Percentiles rank a stretch among this genome's conserved stretches.
Evolutionary conservation across 2,329 filamentous ascomycete genomes (phyloP).

Genomic region (Aureobasidium mangrovei): DNA sequence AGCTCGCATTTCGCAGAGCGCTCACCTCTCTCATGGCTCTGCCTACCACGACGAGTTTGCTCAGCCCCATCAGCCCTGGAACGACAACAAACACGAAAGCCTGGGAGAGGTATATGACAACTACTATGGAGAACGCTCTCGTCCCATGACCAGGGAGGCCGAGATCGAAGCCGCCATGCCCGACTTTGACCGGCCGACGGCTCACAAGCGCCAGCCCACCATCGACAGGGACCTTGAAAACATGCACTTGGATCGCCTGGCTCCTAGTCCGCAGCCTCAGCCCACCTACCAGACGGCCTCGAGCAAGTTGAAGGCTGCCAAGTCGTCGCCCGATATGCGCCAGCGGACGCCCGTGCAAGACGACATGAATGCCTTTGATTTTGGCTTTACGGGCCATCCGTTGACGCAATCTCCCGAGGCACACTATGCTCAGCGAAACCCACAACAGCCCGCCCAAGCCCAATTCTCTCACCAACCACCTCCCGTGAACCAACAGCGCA

Average conservation of each 20-base stretch:
- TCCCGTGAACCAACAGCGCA: neutral
- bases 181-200: slow-evolving; percentile 43
- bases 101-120: slow-evolving; percentile 45
- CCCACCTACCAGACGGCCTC: slow-evolving; percentile 56
- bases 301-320: slow-evolving; percentile 41
- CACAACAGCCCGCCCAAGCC: neutral
- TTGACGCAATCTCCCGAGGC: neutral
- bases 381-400: slow-evolving; percentile 35
- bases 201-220: slow-evolving; percentile 24
- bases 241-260: slow-evolving; percentile 21
- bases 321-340: slow-evolving; percentile 2
- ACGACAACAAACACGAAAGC: slow-evolving; percentile 29
- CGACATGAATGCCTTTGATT: slow-evolving; percentile 47
- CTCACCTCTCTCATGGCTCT: slow-evolving; percentile 6
- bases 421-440: neutral
- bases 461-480: neutral
- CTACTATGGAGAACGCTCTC: slow-evolving; percentile 32
- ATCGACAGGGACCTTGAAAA: slow-evolving; percentile 25
- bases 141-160: slow-evolving; percentile 29
- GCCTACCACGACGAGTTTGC: slow-evolving; percentile 7
- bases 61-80: slow-evolving; percentile 6
- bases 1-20: slow-evolving; percentile 8
- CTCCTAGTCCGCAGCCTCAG: slow-evolving; percentile 13
- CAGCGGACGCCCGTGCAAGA: slow-evolving; percentile 3
- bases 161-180: slow-evolving; percentile 52